Base-by-base conservation (phyloP, 176 grass and related monocot genomes). In the Themeda triandra region DNA sequence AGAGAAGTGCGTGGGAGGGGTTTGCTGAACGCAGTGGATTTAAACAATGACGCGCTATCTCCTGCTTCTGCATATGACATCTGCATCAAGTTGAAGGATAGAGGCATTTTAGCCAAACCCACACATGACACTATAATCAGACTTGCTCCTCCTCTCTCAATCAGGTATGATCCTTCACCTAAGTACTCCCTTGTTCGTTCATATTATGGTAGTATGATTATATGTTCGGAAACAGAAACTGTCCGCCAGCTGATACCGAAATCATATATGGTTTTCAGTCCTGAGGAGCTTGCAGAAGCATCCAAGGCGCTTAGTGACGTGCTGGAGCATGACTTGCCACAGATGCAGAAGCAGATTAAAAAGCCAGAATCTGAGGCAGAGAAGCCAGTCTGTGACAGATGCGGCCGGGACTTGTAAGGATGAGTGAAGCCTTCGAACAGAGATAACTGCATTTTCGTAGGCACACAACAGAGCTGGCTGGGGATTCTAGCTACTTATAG, bases 61-160 rank as follows among this genome's bases (percentile, higher is more conserved):
- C 96, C 96, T 73, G 86, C 85, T 80, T 94, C 96, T 28, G 93
- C 91, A 27, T 98, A 98, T 86, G 96, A 96, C 81, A 81, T 98
- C 71, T 98, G 96, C 77, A 92, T 98, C 77, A 94, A 95, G 82
- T 82, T 98, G 69, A 98, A 98, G 88, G 93, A 98, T 42, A 90
- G 96, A 76, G 96, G 93, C 36, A 93, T 98, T 88, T 86, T 98
- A 24, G 96, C 96, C 39, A 98, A 98, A 80, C 91, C 96, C 54
- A 98, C 96, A 27, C 96, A 98, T 82, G 91, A 94, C 66, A 94
- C 93, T 40, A 91, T 98, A 81, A 98, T 98, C 65, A 89, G 93
- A 27, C 73, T 98, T 69, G 93, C 96, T 25, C 96, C 91, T 77
- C 96, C 96, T 0, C 71, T 95, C 14, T 81, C 91, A 44, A 95